Base-by-base conservation (phyloP, 2,329 filamentous ascomycete genomes). In the Byssochlamys sp. region DNA sequence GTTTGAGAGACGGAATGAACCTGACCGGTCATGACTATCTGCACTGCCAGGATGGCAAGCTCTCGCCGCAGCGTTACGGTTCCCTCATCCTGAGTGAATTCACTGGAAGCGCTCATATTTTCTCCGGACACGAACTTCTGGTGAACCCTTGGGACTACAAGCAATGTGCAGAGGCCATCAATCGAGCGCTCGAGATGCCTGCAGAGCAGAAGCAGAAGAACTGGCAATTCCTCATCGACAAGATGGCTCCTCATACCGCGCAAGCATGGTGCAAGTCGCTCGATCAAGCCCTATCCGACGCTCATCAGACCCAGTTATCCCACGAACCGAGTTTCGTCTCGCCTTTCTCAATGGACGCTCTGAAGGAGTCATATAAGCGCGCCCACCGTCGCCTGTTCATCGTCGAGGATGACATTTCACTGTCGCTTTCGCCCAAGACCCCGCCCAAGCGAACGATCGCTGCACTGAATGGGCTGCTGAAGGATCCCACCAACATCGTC, bases 71-170 rank as follows among this genome's bases (percentile, higher is more conserved):
- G 76, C 91, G 89, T 73, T 84, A 94, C 67, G 90, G 90, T 2
- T 91, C 91, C 1, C 80, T 97, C 31, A 95, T 97, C 60, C 77
- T 96, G 57, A 95, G 90, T 61, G 92, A 97, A 70, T 97, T 97
- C 68, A 95, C 91, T 1, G 92, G 92, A 19, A 95, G 90, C 58
- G 86, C 91, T 1, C 89, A 89, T 0, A 81, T 96, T 2, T 95
- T 96, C 66, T 83, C 83, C 14, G 84, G 86, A 31, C 83, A 90
- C 56, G 87, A 94, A 63, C 80, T 96, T 14, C 83, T 89, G 0
- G 87, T 96, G 66, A 97, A 97, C 67, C 92, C 92, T 0, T 97
- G 92, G 92, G 89, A 96, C 70, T 95, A 95, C 71, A 84, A 86
- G 49, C 84, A 90, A 69, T 94, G 89, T 65, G 90, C 91, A 54